Base-by-base conservation (phyloP, 2,329 filamentous ascomycete species). In the Nemania sp. region DNA sequence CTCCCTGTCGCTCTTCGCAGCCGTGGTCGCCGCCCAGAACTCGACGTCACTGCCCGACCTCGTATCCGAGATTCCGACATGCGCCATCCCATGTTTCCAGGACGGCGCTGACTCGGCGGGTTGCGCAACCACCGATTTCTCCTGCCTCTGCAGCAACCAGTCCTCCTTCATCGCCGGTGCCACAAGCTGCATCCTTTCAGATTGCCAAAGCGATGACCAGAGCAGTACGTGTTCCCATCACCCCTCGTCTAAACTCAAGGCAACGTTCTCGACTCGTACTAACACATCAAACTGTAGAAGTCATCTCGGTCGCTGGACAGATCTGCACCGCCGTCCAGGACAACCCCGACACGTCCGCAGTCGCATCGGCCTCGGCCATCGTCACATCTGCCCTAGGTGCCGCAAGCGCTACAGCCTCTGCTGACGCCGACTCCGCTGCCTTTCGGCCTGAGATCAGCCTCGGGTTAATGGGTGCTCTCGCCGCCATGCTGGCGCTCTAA, bases 281-380 rank as follows among this genome's bases (percentile, higher is more conserved):
- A 49, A 55, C 41, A n/a, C 29, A n/a, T 8, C 6, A 1, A 7
- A 43, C 38, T 45, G 8, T 43, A 78, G 77, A 67, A 1, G 67
- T 70, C 11, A 55, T 32, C 8, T 57, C 59, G 2, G 59, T 77
- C 26, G 77, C 77, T 5, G 64, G 52, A 26, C 49, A 77, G 52
- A 78, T 79, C 64, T 79, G 77, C 68, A 55, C 45, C 55, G 72
- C 66, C 22, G 75, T 72, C 11, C 51, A 57, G 3, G 55, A 69
- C 15, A 73, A 76, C 62, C 73, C 76, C 11, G 67, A 72, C 45
- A 55, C 73, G 2, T 68, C 75, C 20, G 75, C 71, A n/a, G 69
- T 77, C 22, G 75, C 76, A 8, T 74, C 73, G n/a, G 77, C 77
- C 18, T 78, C 77, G 4, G 71, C 64, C 53, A 66, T 77, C 47